Evolutionary conservation across 768 basidiomycete species (phyloP).

Genomic region (Lactarius hengduanensis): DNA sequence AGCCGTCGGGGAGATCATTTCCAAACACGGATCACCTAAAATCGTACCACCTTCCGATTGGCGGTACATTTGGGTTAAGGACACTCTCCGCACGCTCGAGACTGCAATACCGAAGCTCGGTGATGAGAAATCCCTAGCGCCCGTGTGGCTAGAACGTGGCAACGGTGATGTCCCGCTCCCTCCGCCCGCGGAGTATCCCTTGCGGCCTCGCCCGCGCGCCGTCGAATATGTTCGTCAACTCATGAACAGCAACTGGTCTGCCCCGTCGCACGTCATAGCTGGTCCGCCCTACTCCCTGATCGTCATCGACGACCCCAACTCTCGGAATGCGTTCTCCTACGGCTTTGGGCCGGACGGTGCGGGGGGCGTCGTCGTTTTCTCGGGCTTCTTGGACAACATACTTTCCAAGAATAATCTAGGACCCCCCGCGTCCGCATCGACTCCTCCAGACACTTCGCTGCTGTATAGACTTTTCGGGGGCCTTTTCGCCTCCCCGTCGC

Average conservation of each 20-base stretch:
- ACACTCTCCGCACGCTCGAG: slow-evolving; percentile 78
- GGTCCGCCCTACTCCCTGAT: slow-evolving; percentile 91
- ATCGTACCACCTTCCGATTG: slow-evolving; percentile 79
- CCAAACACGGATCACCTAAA: slow-evolving; percentile 54
- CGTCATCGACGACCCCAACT: slow-evolving; percentile 81
- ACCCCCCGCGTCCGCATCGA: slow-evolving; percentile 28
- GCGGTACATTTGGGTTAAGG: slow-evolving; percentile 85
- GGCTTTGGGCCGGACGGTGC: slow-evolving; percentile 90
- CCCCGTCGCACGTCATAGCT: slow-evolving; percentile 55
- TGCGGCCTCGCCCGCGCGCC: slow-evolving; percentile 80
- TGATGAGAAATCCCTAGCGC: slow-evolving; percentile 52
- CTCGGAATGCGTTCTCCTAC: slow-evolving; percentile 91
- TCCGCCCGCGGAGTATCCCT: slow-evolving; percentile 78
- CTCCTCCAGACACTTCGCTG: slow-evolving; percentile 40
- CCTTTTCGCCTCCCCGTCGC: slow-evolving; percentile 38
- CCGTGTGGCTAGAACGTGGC: slow-evolving; percentile 52
- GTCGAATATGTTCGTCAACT: slow-evolving; percentile 63
- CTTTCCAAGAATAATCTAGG: slow-evolving; percentile 50
- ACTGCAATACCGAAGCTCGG: slow-evolving; percentile 65
- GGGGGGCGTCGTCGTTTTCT: slow-evolving; percentile 92
- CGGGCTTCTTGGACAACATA: slow-evolving; percentile 89
- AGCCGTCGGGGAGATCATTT: slow-evolving; percentile 77
- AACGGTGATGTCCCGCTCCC: slow-evolving; percentile 61
- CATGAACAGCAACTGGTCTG: slow-evolving; percentile 36
- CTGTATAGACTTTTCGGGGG: slow-evolving; percentile 49